Evolutionary conservation across 2,329 filamentous ascomycete genomes (phyloP).

Genomic region (Sarocladiaceae sp.): DNA sequence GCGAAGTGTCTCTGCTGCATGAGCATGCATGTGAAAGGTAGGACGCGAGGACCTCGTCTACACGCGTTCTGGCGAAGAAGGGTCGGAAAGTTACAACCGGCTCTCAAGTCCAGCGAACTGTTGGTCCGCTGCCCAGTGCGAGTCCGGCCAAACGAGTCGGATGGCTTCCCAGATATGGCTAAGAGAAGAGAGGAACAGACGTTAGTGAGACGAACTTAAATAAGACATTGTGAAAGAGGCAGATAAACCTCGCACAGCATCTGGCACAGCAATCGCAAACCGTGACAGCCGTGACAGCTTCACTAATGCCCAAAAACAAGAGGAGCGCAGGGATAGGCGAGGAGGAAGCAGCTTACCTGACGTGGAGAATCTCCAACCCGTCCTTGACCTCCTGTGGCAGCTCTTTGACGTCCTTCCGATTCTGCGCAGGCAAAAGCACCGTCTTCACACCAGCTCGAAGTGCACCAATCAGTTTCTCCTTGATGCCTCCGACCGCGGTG

Average conservation of each 20-base stretch:
- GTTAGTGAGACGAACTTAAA: conserved; percentile 2
- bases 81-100: conserved; percentile 53
- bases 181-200: conserved; percentile 13
- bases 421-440: conserved; percentile 79
- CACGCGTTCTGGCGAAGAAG: too few species aligned
- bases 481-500: conserved; percentile 93
- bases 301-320: background rate
- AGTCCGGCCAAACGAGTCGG: conserved; percentile 84
- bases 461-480: conserved; percentile 96
- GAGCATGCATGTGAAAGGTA: background rate
- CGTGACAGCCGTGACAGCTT: too few species aligned
- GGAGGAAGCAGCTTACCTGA: conserved; percentile 55
- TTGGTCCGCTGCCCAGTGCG: conserved; percentile 71
- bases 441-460: conserved; percentile 90
- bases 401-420: conserved; percentile 88
- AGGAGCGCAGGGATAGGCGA: background rate
- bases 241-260: background rate
- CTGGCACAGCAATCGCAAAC: background rate
- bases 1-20: background rate
- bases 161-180: conserved; percentile 95
- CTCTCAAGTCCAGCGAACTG: conserved; percentile 67
- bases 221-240: background rate
- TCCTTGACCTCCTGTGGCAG: conserved; percentile 83
- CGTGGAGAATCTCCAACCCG: conserved; percentile 81
- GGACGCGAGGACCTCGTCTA: too few species aligned